Conservation (phyloP, 352 stramenopile species). For the Pythium sukuiense region DNA sequence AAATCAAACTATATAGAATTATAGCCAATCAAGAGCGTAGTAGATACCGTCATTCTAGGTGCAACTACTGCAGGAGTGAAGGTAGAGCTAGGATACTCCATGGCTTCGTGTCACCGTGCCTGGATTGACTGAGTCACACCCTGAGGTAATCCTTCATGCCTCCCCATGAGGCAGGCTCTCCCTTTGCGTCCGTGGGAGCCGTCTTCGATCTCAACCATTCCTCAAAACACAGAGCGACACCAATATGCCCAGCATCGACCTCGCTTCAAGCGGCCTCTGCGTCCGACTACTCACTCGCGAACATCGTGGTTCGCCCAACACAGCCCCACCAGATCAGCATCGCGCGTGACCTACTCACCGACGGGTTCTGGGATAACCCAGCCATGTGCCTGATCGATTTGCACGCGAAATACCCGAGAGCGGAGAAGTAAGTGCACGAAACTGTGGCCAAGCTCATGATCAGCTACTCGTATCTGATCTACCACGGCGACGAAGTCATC, state of each 20-base stretch:
- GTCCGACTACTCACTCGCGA: background rate
- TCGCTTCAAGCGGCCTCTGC: background rate
- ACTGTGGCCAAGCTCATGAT: background rate
- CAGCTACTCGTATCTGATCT: background rate
- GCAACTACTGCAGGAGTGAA: background rate
- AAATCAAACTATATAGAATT: background rate
- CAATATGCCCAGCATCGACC: background rate
- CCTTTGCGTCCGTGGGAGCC: no score
- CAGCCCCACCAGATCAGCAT: background rate
- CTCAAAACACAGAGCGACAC: background rate
- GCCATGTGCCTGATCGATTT: background rate
- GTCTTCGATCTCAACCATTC: background rate
- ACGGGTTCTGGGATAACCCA: background rate
- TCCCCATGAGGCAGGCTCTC: no score
- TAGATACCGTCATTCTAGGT: background rate
- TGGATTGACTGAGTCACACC: no score
- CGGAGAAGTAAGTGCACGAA: background rate
- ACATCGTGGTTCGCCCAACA: background rate
- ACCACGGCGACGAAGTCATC: slow-evolving; percentile 1
- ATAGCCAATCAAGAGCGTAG: background rate
- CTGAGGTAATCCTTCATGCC: no score
- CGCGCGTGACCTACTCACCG: background rate
- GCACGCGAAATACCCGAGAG: background rate
- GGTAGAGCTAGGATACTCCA: background rate
- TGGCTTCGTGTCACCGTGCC: no score